Conservation (phyloP, 2,329 filamentous ascomycete species). For the Rachicladosporium sp. region DNA sequence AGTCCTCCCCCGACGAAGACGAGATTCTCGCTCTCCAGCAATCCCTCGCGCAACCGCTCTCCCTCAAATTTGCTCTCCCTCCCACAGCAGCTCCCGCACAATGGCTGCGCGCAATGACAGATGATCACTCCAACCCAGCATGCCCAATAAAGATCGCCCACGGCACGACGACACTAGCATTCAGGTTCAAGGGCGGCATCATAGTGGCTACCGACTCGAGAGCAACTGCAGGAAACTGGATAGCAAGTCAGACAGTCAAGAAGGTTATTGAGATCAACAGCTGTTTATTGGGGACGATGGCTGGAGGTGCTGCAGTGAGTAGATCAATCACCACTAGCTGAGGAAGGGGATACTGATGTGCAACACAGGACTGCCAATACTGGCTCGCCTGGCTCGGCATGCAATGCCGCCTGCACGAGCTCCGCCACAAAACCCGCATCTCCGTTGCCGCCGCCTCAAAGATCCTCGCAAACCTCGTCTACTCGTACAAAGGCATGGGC, state of each 20-base stretch:
- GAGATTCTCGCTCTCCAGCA: constrained; percentile 26
- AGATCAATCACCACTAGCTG: neutral
- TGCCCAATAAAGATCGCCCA: constrained; percentile 99
- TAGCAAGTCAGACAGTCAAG: constrained; percentile 98
- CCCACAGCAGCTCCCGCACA: constrained; percentile 80
- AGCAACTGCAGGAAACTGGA: constrained; percentile 97
- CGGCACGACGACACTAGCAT: constrained; percentile 94
- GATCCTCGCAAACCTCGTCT: constrained; percentile 96
- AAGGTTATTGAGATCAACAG: constrained; percentile 99
- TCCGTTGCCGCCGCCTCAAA: constrained; percentile 94
- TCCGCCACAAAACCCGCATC: constrained; percentile 97
- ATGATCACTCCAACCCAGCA: constrained; percentile 91
- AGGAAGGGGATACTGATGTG: too few relatives aligned
- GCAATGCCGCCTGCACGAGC: constrained; percentile 98
- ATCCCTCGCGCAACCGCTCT: constrained; percentile 56
- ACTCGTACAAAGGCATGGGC: constrained; percentile 98
- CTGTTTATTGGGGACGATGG: constrained; percentile 91
- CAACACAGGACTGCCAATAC: constrained; percentile 84
- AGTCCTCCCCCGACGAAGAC: constrained; percentile 59
- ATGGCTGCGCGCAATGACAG: constrained; percentile 93
- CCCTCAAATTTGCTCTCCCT: constrained; percentile 88
- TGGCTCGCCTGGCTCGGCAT: constrained; percentile 98
- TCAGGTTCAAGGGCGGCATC: constrained; percentile 96
- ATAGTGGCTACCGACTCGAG: constrained; percentile 96
- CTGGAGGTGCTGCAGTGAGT: constrained; percentile 80